Evolutionary conservation across 2,329 filamentous ascomycete species (phyloP), one percentile per base, ranked within the genome.

Genomic region (Talaromyces rugulosus): DNA sequence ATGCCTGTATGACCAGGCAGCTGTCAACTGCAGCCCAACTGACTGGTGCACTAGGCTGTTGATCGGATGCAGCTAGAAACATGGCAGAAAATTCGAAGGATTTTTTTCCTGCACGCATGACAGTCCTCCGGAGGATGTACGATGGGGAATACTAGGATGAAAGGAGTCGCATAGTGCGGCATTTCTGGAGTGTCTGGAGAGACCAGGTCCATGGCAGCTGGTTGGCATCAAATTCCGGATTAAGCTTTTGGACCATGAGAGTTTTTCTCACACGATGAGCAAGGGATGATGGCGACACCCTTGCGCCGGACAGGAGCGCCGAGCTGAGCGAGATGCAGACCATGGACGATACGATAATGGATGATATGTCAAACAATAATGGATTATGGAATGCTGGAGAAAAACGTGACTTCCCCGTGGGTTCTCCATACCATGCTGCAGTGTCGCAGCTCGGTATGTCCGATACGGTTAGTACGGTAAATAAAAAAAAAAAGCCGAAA

Each of bases 241-340:
- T 56, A 55, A 61, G 60, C 57, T 54, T 54, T 50, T 18, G 11
- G 27, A n/a, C 60, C 60, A 61, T 61, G 59, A 56, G 59, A 30
- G 11, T 54, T 62, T 62, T 47, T 33, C 50, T 58, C 42, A 18
- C 44, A 4, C 14, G 28, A 53, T 53, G 27, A 28, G 50, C 50
- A 53, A 53, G 50, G 50, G 50, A 53, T 53, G 50, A 53, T 53
- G 50, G 5, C 27, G 30, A 53, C 27, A 53, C 28, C 30, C 50
- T 23, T 53, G 16, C 14, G 8, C 18, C 44, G 44, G 44, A 47
- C 44, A 47, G 18, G 18, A 47, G 44, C 18, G 44, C 44, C 8
- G 44, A 27, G 18, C 18, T 47, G 9, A 23, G 44, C 33, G 44
- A 14, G 3, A 23, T 23, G 23, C 23, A 34, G 33, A 34, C 33